Evolutionary conservation across 2,329 filamentous ascomycete species (phyloP).

Genomic region (Cordyceps javanica): DNA sequence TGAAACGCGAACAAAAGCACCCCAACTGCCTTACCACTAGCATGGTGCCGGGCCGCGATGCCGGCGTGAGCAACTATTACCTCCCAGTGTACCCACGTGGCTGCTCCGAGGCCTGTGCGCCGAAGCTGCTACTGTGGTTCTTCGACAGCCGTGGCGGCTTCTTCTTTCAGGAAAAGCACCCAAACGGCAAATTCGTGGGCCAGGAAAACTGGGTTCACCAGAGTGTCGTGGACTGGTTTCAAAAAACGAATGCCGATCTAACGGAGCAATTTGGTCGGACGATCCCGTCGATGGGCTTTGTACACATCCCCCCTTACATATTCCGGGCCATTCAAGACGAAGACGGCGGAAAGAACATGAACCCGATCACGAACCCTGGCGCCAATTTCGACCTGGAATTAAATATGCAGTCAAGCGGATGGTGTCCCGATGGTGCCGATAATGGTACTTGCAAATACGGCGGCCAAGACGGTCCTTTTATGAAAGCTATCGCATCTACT

Average conservation of each 20-base stretch:
- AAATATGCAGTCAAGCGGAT: constrained; percentile 40
- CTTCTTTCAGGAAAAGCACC: constrained; percentile 35
- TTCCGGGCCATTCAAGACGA: constrained; percentile 33
- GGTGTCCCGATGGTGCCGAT: constrained; percentile 34
- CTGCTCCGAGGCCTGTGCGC: constrained; percentile 32
- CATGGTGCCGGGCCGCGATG: constrained; percentile 32
- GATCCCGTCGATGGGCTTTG: constrained; percentile 42
- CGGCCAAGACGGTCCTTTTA: constrained; percentile 53
- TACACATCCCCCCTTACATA: constrained; percentile 42
- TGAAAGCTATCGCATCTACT: constrained; percentile 52
- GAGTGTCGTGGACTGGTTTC: constrained; percentile 41
- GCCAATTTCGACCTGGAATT: constrained; percentile 40
- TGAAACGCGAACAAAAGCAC: constrained; percentile 34
- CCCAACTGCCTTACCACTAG: constrained; percentile 31
- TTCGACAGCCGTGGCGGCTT: constrained; percentile 61
- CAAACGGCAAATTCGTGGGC: constrained; percentile 23
- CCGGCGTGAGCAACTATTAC: constrained; percentile 42
- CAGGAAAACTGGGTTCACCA: constrained; percentile 41
- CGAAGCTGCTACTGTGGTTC: constrained; percentile 58
- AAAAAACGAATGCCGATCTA: constrained; percentile 25
- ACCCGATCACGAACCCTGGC: constrained; percentile 34
- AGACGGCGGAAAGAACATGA: constrained; percentile 23
- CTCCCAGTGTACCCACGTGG: constrained; percentile 35
- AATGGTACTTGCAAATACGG: constrained; percentile 36
- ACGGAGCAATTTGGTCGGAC: constrained; percentile 23